Conservation (phyloP, 2,329 filamentous ascomycete genomes). For the Rhexocercosporidium sp. region DNA sequence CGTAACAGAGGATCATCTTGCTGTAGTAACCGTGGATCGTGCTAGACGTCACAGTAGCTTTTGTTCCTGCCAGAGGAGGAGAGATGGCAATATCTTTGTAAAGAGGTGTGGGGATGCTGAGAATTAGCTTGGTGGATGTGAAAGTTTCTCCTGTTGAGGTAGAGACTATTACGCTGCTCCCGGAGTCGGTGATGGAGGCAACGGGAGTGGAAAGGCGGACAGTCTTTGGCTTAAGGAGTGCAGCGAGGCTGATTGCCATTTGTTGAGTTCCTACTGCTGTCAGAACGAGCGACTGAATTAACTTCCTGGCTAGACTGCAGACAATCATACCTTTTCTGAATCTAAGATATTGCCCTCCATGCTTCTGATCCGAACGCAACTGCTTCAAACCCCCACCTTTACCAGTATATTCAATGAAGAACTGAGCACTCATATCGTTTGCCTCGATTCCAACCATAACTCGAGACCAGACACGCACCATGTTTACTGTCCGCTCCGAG, state of each 20-base stretch:
- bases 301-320: neutral
- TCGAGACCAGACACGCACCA: slow-evolving; percentile 49
- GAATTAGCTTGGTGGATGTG: slow-evolving; percentile 45
- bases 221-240: slow-evolving; percentile 19
- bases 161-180: slow-evolving; percentile 15
- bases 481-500: slow-evolving; percentile 42
- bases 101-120: slow-evolving; percentile 56
- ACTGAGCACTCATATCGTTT: slow-evolving; percentile 55
- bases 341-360: slow-evolving; percentile 48
- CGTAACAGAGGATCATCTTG: slow-evolving; percentile 44
- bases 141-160: slow-evolving; percentile 13
- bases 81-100: slow-evolving; percentile 52
- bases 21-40: slow-evolving; percentile 51
- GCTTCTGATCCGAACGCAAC: slow-evolving; percentile 57
- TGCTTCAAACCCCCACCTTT: slow-evolving; percentile 55
- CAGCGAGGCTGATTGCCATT: slow-evolving; percentile 25
- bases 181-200: slow-evolving; percentile 11
- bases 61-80: slow-evolving; percentile 48
- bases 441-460: slow-evolving; percentile 58
- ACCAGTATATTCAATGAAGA: slow-evolving; percentile 61
- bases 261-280: slow-evolving; percentile 26
- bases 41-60: slow-evolving; percentile 44
- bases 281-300: neutral
- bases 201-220: slow-evolving; percentile 27
- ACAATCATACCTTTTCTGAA: slow-evolving; percentile 25